These are phyloP conservation scores for Xylaria castorea DNA, from an alignment of 495 filamentous ascomycete genomes.

Conservation along the genomic window DNA sequence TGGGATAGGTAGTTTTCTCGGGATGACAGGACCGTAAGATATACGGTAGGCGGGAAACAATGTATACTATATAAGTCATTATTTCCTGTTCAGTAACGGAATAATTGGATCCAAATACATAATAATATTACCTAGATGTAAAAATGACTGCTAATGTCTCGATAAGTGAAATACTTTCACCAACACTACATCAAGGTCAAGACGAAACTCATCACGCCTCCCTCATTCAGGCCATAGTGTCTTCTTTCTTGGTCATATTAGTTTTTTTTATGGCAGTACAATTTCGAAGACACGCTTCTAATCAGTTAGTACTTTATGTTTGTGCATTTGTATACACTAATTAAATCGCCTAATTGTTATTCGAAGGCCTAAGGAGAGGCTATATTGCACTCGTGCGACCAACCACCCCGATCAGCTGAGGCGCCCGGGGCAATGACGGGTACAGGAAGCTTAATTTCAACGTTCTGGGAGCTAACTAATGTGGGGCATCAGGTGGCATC, in stretches of 20 bases:
- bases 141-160: too few species aligned
- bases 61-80: background rate
- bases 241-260: background rate
- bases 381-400: background rate
- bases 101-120: constrained; percentile 1
- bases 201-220: background rate
- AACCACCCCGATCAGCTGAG: too few species aligned
- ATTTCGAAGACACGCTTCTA: too few species aligned
- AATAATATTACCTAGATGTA: background rate
- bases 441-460: background rate
- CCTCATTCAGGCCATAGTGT: background rate
- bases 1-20: background rate
- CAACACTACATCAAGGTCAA: background rate
- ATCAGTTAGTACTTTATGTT: background rate
- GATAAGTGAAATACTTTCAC: background rate
- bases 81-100: background rate
- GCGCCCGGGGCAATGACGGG: too few species aligned
- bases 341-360: background rate
- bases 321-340: background rate
- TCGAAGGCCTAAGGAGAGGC: too few species aligned
- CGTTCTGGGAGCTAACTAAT: background rate
- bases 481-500: constrained; percentile 9
- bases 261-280: too few species aligned
- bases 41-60: background rate
- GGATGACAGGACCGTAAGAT: background rate